Base-by-base conservation (phyloP, 805 yeast species). In the Blastobotrys robertii region DNA sequence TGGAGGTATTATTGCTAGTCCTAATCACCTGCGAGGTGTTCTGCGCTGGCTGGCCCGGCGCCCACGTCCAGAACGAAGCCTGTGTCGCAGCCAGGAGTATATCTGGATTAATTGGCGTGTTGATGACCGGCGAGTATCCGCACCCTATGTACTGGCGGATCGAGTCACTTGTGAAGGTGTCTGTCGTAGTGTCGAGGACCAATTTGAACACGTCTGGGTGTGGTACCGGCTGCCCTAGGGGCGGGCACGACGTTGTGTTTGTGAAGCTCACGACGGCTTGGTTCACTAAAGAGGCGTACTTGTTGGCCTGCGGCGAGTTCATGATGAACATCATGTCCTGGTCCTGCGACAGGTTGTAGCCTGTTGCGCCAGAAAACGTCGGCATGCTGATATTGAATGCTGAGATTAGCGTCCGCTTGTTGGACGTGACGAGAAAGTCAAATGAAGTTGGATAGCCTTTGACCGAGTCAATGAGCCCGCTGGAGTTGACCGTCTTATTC, bases 51-150 rank as follows among this genome's bases (percentile, higher is more conserved):
- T 81, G 74, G 8, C 62, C 58, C 0, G 68, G 55, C 0, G 69
- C 73, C 96, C 96, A 87, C 1, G 90, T 73, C 96, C 96, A 87
- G 16, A 61, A 38, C 3, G 51, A 41, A 2, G 39, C 36, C 8
- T 44, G 42, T 64, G 38, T 54, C 49, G 43, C 28, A 37, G 34
- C 37, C 38, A 35, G 49, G 55, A 29, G 43, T 4, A 45, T 44
- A 2, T 33, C 14, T 13, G 44, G 28, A 11, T 37, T 35, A 4
- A 52, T 14, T 9, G 68, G 49, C 49, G 74, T 39, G 62, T 72
- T 62, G 25, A 86, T 57, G 0, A 85, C 69, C 0, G 95, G 86
- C 0, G 84, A 70, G 42, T 65, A 72, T 0, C 96, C 97, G 51
- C 80, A 69, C 14, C 59, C 45, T 3, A 78, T 56, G 36, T 67